Evolutionary conservation across 176 grass and related monocot genomes (phyloP), one percentile per base, ranked within the genome.

Genomic region (Puya raimondii): DNA sequence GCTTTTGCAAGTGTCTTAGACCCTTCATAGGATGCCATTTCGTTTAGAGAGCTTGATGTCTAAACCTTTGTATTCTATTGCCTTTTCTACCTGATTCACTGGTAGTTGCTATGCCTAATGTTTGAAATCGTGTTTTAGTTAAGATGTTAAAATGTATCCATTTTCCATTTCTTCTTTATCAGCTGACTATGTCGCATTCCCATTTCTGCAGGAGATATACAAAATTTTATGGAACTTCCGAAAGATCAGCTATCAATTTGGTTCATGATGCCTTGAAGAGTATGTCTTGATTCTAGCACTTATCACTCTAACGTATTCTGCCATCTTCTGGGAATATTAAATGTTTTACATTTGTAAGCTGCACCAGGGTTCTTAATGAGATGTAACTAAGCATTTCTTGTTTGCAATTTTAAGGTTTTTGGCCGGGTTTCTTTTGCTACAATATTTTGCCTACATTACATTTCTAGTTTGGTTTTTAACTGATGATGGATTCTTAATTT

Each of bases 211-310:
- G 92, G 92, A 91, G 92, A 77, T 96, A 92, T 64, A 96, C 92
- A 27, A 96, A 91, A 57, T 96, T 96, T 76, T 96, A 96, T 80
- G 92, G 92, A 67, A 89, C 86, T 29, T 96, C 84, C 1, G 86
- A 90, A 76, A 96, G 84, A 76, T 96, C 92, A 49, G 88, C 92
- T 48, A 18, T 92, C 69, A 85, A 96, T 72, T 87, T 96, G 68
- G 92, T 85, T 29, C 83, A 96, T 76, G 92, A 91, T 78, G 79
- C 92, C 13, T 92, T 96, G 68, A 96, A 75, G 74, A 89, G 92
- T 96, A 96, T 85, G 92, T 85, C 75, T 18, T 61, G 56, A 18
- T 61, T 20, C 33, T 42, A 42, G 4, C 4, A 7, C 33, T 42
- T 7, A 42, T 42, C 4, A 42, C 33, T 42, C 0, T 42, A 42